phyloP scores from a whole-genome alignment of 176 grass and related monocot species.

The Cenchrus purpureus region DNA sequence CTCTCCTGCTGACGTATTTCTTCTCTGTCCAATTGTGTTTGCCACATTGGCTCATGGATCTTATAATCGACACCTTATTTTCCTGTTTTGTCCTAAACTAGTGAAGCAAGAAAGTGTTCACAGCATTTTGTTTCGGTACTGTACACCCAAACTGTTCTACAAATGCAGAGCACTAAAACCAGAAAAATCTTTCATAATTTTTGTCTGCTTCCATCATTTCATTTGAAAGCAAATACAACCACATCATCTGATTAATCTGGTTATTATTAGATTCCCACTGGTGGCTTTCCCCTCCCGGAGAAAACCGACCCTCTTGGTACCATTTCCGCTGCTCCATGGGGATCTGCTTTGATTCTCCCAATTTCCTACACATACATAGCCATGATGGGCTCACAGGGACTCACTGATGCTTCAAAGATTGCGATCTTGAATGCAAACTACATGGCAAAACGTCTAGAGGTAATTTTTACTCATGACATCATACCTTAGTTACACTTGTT shows the following conservation, averaged over 20 bases:
- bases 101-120: constrained; percentile 5
- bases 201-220: neutral
- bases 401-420: constrained; percentile 98
- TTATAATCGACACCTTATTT: neutral
- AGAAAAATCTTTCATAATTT: neutral
- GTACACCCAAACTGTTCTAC: neutral
- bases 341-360: constrained; percentile 97
- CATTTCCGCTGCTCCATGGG: constrained; percentile 97
- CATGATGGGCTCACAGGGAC: constrained; percentile 95
- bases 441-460: constrained; percentile 99
- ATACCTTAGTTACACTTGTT: constrained; percentile 26
- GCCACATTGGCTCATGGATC: neutral
- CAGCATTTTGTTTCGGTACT: constrained; percentile 34
- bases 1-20: neutral
- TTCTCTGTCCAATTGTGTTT: neutral
- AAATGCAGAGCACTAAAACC: neutral
- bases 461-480: constrained; percentile 32
- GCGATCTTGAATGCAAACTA: constrained; percentile 98
- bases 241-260: constrained; percentile 11
- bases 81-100: constrained; percentile 18
- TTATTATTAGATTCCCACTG: constrained; percentile 71
- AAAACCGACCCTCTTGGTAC: constrained; percentile 87
- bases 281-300: constrained; percentile 87
- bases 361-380: constrained; percentile 99
- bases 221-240: constrained; percentile 20